A percentile compares a stretch with the other conserved stretches of the same genome.
Evolutionary conservation across 345 rosid genomes (phyloP).

Genomic region (Linum trigynum): DNA sequence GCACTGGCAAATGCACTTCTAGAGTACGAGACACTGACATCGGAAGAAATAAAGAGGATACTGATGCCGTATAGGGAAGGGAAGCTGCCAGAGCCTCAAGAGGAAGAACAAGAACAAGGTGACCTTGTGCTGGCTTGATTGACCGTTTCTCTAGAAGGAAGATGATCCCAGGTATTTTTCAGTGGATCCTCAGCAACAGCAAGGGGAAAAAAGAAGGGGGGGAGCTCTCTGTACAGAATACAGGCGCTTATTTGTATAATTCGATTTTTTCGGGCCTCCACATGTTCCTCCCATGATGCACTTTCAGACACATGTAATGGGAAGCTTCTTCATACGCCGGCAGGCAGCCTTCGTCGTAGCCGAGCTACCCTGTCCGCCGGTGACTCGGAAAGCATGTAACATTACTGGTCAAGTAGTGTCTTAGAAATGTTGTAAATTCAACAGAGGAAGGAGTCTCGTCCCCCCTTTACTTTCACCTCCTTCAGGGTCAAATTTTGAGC

Average conservation of each 20-base stretch:
- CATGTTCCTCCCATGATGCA: slow-evolving; percentile 1
- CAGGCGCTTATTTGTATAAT: slow-evolving; percentile 25
- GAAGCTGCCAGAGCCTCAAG: slow-evolving; percentile 48
- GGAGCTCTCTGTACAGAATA: slow-evolving; percentile 33
- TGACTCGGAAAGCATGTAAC: neutral
- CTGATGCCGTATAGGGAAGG: slow-evolving; percentile 57
- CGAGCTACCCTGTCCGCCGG: neutral
- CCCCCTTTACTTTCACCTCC: neutral
- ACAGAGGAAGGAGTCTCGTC: neutral
- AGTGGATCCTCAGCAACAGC: neutral
- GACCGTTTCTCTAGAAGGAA: slow-evolving; percentile 6
- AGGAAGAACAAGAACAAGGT: slow-evolving; percentile 37
- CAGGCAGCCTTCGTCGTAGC: too few relatives aligned
- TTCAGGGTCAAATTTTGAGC: slow-evolving; percentile 28
- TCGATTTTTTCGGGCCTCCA: neutral
- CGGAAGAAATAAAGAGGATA: slow-evolving; percentile 77
- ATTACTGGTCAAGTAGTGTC: neutral
- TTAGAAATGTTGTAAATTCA: neutral
- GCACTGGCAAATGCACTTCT: slow-evolving; percentile 78
- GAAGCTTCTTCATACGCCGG: slow-evolving; percentile 8
- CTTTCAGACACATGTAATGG: slow-evolving; percentile 4
- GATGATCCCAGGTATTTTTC: slow-evolving; percentile 1
- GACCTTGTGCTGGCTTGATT: slow-evolving; percentile 48
- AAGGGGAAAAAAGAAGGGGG: neutral
- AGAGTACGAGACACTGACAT: slow-evolving; percentile 71